These are phyloP conservation scores for Tagetes patula DNA, from an alignment of 129 eudicot genomes.

Conservation along the genomic window DNA sequence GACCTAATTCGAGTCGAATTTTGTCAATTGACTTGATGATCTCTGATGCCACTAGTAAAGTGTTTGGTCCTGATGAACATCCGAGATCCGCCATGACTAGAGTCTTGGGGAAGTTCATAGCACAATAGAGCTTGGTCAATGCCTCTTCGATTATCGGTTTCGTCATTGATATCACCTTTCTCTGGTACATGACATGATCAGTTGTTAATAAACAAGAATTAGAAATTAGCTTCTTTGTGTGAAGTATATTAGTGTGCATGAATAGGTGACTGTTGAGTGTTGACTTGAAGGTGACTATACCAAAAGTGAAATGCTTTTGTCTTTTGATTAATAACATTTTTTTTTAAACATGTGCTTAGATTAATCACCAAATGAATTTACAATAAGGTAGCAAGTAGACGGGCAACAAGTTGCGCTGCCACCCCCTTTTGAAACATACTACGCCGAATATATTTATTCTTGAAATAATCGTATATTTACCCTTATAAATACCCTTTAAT, in stretches of 20 bases:
- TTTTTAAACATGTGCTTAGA: no score
- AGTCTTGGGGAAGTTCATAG: slow-evolving; percentile 31
- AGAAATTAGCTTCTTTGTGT: not conserved
- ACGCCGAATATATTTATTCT: no score
- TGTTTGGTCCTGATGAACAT: slow-evolving; percentile 84
- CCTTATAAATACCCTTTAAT: no score
- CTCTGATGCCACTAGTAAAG: slow-evolving; percentile 42
- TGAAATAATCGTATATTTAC: no score
- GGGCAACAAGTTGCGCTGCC: no score
- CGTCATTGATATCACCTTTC: slow-evolving; percentile 51
- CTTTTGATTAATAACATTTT: no score
- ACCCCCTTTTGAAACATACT: no score
- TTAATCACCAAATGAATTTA: no score
- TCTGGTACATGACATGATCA: slow-evolving; percentile 31
- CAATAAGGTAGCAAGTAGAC: no score
- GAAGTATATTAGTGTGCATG: not conserved
- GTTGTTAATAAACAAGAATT: not conserved
- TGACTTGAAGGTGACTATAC: no score
- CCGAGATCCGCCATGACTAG: slow-evolving; percentile 73
- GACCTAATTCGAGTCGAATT: slow-evolving; percentile 26
- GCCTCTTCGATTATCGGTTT: slow-evolving; percentile 57
- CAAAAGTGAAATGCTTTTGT: no score
- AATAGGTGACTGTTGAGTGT: no score
- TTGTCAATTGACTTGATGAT: slow-evolving; percentile 36
- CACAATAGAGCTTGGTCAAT: slow-evolving; percentile 37